Evolutionary conservation across 306 rosid species (phyloP).

Genomic region (Notholithocarpus densiflorus): DNA sequence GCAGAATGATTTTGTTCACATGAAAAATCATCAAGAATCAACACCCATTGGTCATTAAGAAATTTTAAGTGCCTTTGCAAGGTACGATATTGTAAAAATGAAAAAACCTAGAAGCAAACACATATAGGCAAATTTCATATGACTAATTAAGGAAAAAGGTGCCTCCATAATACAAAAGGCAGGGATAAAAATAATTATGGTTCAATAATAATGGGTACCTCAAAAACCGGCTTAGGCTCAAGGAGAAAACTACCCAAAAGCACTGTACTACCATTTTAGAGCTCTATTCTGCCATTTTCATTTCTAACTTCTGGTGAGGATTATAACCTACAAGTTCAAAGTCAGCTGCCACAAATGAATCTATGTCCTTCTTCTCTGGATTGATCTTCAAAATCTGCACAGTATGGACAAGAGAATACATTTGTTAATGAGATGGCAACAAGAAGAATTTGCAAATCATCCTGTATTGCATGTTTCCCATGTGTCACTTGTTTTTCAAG

Average conservation of each 20-base stretch:
- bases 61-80: too few relatives aligned
- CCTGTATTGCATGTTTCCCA: neutral
- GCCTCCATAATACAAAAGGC: neutral
- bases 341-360: slow-evolving; percentile 17
- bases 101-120: neutral
- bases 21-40: neutral
- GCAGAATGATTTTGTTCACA: neutral
- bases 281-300: neutral
- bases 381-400: slow-evolving; percentile 29
- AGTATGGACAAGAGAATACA: neutral
- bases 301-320: slow-evolving; percentile 4
- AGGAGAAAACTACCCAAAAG: neutral
- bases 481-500: neutral
- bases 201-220: neutral
- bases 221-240: neutral
- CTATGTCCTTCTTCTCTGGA: slow-evolving; percentile 11
- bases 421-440: neutral
- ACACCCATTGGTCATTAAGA: too few relatives aligned
- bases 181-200: neutral
- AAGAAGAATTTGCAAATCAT: neutral
- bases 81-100: too few relatives aligned
- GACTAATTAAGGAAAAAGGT: neutral
- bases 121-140: neutral
- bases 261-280: neutral
- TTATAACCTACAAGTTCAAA: slow-evolving; percentile 20